These are phyloP conservation scores for Periconia sp. DNA, from an alignment of 2,329 filamentous ascomycete genomes.

Conservation along the genomic window DNA sequence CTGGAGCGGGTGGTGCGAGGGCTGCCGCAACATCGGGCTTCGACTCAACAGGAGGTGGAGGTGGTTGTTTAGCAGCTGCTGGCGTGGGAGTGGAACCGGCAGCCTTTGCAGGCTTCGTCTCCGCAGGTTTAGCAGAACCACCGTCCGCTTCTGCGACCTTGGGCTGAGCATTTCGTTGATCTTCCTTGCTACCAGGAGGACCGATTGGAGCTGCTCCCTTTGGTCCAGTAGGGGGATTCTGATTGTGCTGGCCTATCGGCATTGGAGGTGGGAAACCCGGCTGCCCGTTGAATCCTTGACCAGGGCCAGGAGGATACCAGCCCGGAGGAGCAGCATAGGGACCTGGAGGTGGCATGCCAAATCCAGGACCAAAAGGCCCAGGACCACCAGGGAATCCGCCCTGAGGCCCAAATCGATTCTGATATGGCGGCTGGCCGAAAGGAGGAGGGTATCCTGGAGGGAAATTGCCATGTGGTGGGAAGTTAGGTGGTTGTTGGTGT, in stretches of 20 bases:
- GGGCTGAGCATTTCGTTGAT: constrained; percentile 30
- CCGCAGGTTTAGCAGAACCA: constrained; percentile 50
- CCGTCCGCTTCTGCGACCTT: constrained; percentile 50
- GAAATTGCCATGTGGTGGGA: constrained; percentile 20
- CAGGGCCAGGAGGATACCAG: constrained; percentile 77
- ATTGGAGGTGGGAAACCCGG: constrained; percentile 65
- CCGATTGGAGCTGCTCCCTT: constrained; percentile 36
- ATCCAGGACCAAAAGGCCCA: constrained; percentile 47
- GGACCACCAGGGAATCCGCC: constrained; percentile 47
- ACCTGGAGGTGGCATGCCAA: constrained; percentile 61
- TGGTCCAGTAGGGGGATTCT: constrained; percentile 42
- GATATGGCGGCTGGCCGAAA: constrained; percentile 42
- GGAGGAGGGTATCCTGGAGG: constrained; percentile 45
- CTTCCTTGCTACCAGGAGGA: constrained; percentile 29
- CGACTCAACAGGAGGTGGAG: constrained; percentile 67
- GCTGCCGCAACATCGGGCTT: constrained; percentile 66
- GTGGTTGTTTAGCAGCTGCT: constrained; percentile 52
- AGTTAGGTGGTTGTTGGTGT: neutral
- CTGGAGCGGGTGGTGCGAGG: constrained; percentile 52
- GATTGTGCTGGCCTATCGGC: constrained; percentile 54
- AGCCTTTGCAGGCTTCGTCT: constrained; percentile 56
- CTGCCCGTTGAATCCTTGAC: constrained; percentile 73
- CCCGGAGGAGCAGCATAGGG: constrained; percentile 68
- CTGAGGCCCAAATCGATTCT: constrained; percentile 50
- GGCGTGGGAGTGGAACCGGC: constrained; percentile 32